These are phyloP conservation scores for Albifimbria verrucaria DNA, from an alignment of 2,329 filamentous ascomycete genomes.

Conservation along the genomic window DNA sequence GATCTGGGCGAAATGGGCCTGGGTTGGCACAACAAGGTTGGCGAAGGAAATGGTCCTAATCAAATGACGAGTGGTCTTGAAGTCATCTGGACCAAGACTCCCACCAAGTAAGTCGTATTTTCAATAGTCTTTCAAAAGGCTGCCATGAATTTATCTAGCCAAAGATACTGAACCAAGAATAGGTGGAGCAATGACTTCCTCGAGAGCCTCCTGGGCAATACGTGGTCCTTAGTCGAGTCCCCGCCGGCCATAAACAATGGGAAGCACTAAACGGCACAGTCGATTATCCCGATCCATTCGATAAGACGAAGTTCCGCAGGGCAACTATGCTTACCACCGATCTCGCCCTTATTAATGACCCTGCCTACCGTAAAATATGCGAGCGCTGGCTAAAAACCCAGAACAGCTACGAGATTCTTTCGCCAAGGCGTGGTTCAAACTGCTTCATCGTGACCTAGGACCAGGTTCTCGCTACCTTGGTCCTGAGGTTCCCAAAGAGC, in stretches of 20 bases:
- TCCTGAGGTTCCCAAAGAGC: conserved; percentile 69
- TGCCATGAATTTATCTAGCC: no score
- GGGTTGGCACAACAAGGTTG: conserved; percentile 66
- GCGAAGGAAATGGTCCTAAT: conserved; percentile 65
- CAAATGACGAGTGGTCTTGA: conserved; percentile 75
- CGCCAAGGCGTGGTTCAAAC: conserved; percentile 77
- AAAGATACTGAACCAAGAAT: conserved; percentile 1
- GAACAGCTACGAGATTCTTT: conserved; percentile 68
- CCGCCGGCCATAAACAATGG: conserved; percentile 78
- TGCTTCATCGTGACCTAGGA: conserved; percentile 76
- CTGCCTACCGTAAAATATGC: conserved; percentile 72
- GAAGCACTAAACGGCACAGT: conserved; percentile 64
- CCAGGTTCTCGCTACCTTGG: conserved; percentile 69
- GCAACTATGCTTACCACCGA: conserved; percentile 78
- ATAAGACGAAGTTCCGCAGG: conserved; percentile 66
- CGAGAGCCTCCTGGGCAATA: conserved; percentile 73
- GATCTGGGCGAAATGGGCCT: conserved; percentile 64
- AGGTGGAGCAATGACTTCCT: conserved; percentile 70
- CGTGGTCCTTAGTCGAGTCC: conserved; percentile 74
- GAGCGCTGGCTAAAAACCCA: conserved; percentile 67
- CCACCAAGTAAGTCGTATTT: conserved; percentile 46
- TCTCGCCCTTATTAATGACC: conserved; percentile 68
- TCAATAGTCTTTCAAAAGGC: background rate
- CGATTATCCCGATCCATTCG: conserved; percentile 69
- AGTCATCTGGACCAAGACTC: conserved; percentile 75